A percentile compares a stretch with the other conserved stretches of the same genome.
phyloP scores from a whole-genome alignment of 1,139 yeast species.

The Hyphopichia pseudoburtonii region DNA sequence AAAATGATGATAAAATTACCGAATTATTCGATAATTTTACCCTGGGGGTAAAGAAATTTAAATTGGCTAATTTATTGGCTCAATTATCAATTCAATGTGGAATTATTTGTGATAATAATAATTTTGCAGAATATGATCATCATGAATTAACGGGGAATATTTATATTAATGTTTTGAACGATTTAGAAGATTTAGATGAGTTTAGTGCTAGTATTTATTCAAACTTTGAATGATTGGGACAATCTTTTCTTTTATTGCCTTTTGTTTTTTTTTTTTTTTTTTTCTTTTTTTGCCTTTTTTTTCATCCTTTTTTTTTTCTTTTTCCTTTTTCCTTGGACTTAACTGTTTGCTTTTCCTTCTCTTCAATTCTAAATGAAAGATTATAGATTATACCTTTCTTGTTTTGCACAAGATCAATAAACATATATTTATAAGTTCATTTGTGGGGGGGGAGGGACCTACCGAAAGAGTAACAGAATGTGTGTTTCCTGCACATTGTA shows the following conservation, averaged over 20 bases:
- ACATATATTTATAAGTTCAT: too few species aligned
- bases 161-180: slow-evolving; percentile 47
- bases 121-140: slow-evolving; percentile 45
- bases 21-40: slow-evolving; percentile 15
- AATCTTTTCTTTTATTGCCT: background rate
- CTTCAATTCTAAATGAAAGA: too few species aligned
- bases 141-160: slow-evolving; percentile 42
- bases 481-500: too few species aligned
- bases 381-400: too few species aligned
- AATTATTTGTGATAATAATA: slow-evolving; percentile 46
- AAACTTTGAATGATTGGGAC: slow-evolving; percentile 55
- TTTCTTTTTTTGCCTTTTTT: background rate
- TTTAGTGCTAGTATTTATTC: slow-evolving; percentile 90
- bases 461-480: too few species aligned
- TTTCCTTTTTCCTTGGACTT: too few species aligned
- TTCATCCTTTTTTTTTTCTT: too few species aligned
- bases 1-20: slow-evolving; percentile 13
- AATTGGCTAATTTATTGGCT: slow-evolving; percentile 70
- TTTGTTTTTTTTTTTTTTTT: background rate
- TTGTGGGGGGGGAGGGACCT: too few species aligned
- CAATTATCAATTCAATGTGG: slow-evolving; percentile 67
- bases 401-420: too few species aligned
- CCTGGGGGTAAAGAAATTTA: slow-evolving; percentile 32
- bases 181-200: slow-evolving; percentile 72
- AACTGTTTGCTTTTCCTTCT: too few species aligned